A percentile compares a stretch with the other conserved stretches of the same genome.
Evolutionary conservation across 257 asterid species (phyloP).

Genomic region (Solanum appendiculatum): DNA sequence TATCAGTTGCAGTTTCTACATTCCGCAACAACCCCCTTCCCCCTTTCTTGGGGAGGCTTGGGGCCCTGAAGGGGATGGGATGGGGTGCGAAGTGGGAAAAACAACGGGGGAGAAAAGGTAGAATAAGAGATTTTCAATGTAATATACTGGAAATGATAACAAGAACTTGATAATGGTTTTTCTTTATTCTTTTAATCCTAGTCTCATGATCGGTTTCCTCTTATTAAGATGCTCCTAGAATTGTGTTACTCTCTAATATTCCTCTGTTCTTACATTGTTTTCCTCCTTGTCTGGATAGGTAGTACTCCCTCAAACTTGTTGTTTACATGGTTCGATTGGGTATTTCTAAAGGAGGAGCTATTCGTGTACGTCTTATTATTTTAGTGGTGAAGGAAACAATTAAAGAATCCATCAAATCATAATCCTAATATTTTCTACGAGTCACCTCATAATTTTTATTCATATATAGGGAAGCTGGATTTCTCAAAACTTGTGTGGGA

Average conservation of each 20-base stretch:
- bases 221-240: neutral
- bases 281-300: neutral
- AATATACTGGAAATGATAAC: neutral
- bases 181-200: neutral
- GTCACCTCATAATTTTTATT: neutral
- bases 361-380: neutral
- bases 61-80: neutral
- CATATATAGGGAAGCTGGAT: neutral
- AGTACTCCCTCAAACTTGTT: neutral
- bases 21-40: neutral
- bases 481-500: neutral
- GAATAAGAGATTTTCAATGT: neutral
- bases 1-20: neutral
- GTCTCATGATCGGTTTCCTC: neutral
- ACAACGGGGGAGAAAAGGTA: neutral
- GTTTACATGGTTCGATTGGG: neutral
- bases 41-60: neutral
- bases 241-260: neutral
- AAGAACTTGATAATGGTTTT: neutral
- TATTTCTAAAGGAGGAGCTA: neutral
- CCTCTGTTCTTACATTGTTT: neutral
- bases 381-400: neutral
- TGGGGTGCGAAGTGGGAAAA: neutral
- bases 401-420: neutral
- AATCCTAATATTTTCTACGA: neutral